Conservation (phyloP, 176 grass and related monocot species). For the Aechmea fasciata region DNA sequence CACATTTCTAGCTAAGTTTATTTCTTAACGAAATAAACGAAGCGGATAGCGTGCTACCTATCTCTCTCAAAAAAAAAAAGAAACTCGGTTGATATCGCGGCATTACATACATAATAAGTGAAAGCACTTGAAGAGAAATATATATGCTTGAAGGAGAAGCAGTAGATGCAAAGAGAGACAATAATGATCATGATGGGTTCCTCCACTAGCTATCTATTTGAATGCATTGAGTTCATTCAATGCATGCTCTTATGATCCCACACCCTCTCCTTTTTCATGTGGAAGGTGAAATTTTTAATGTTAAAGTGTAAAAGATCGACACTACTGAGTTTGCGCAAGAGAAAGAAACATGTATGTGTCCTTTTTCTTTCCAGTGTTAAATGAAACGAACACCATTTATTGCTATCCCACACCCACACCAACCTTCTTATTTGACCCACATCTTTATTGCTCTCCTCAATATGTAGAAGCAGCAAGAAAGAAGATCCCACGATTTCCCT, state of each 20-base stretch:
- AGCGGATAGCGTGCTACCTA: no score
- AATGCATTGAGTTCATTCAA: constrained; percentile 30
- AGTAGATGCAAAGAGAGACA: background rate
- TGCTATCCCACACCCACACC: constrained; percentile 4
- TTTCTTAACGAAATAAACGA: no score
- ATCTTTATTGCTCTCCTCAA: constrained; percentile 3
- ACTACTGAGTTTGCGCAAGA: no score
- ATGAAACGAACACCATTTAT: constrained; percentile 11
- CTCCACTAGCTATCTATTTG: constrained; percentile 20
- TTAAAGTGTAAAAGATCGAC: background rate
- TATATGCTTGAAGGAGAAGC: background rate
- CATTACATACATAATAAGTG: background rate
- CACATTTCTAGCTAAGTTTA: no score
- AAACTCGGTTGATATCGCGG: no score
- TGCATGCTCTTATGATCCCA: constrained; percentile 15
- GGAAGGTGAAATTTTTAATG: background rate
- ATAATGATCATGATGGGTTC: constrained; percentile 20
- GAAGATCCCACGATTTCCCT: no score
- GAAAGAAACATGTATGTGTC: no score
- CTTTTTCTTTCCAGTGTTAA: background rate
- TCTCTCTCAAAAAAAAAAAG: no score
- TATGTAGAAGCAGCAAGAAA: background rate
- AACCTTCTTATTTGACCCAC: constrained; percentile 6
- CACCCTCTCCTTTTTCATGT: constrained; percentile 4
- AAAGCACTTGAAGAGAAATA: background rate